Evolutionary conservation across 345 rosid species (phyloP), one percentile per base, ranked within the genome.

Genomic region (Eucalyptus microcorys): DNA sequence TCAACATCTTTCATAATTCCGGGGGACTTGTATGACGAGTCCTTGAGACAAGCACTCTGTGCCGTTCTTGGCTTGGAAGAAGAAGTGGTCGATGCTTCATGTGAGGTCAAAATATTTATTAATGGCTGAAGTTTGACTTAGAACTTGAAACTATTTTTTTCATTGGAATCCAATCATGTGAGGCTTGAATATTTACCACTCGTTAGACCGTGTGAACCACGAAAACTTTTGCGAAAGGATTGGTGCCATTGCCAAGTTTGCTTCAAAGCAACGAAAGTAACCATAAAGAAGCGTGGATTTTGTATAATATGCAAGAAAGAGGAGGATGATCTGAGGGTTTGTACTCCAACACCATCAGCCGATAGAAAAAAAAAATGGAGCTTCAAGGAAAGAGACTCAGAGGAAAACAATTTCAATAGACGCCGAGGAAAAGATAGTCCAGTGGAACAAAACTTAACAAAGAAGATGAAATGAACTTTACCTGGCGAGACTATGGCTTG

Each of bases 241-340:
- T 13, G 16, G 34, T 27, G 14, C 68, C 34, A 13, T 27, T 27
- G 27, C 68, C 17, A 27, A 11, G n/a, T 27, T 61, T 13, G 7
- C 15, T 3, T 61, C 14, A 1, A 4, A 26, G 30, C n/a, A 7
- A 2, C 5, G 17, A 2, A 14, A 7, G 5, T 8, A n/a, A 30
- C 5, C 76, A 0, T n/a, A 14, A 30, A 64, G 32, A 30, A 61
- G 34, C 7, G 5, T 1, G 76, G 76, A 64, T 64, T 64, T 8
- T 13, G 76, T 30, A 37, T 14, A 64, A n/a, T n/a, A 64, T 64
- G 76, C 10, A 6, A 64, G 76, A 1, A 64, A 6, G 3, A 7
- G 19, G 19, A 14, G 37, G 10, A 64, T 64, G 37, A 64, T 7
- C 10, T 2, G 5, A 7, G 76, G 37, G 37, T 14, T 32, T 1